Base-by-base conservation (phyloP, 176 grass and related monocot species). In the Dendrocalamus sinicus region DNA sequence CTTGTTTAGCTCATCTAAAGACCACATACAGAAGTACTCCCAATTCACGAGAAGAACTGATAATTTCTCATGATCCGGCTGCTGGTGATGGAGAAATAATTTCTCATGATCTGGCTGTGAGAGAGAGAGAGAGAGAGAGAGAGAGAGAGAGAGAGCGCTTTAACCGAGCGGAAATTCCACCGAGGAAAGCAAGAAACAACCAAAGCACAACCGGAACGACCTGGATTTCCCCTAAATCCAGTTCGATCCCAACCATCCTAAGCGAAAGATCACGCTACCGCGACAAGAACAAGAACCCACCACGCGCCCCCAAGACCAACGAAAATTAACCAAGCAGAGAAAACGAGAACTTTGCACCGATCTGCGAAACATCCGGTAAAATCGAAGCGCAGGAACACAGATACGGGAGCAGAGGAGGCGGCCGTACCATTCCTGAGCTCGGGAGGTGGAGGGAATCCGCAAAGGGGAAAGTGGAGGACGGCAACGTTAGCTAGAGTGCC, bases 381-480 rank as follows among this genome's bases (percentile, higher is more conserved):
- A 79, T 35, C 67, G 32, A 15, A 23, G 20, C 67, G 22, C 8
- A 19, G 53, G 0, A 7, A 16, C 2, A 22, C 16, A 73, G 12
- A 10, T 20, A 23, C 6, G 61, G 41, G 9, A 0, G 9, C 6
- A 43, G 60, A 19, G 51, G 73, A 11, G 41, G 53, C 20, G 46
- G 6, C 1, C 84, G 63, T 84, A 91, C 89, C 89, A 91, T 91
- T 8, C 57, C 67, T 5, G 85, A 87, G 85, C 11, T 70, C 69
- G 75, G 63, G 13, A 24, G 78, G 52, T 28, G 81, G 45, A 54
- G 72, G 35, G 73, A 40, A 78, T 83, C 78, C 64, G 83, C 72
- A 4, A 70, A n/a, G 66, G 72, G 67, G 22, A 46, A 24, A 63
- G 67, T 35, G 69, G 62, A 37, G 69, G 48, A 22, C 7, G 55